Base-by-base conservation (phyloP, 495 filamentous ascomycete species). In the Cercophora scortea region DNA sequence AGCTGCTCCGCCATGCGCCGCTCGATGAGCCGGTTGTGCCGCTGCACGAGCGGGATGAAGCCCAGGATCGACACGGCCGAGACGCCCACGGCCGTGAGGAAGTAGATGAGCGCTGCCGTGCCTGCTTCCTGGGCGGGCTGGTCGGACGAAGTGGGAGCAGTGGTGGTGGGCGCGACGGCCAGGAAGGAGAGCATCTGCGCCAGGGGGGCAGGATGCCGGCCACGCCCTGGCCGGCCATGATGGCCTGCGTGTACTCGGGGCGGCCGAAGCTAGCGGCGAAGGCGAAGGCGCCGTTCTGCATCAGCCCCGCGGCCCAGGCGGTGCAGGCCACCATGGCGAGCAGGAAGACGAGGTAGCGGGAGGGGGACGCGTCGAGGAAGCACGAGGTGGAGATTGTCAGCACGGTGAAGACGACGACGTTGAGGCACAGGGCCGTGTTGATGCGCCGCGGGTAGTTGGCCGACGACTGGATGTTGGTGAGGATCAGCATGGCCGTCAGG, bases 141-240 rank as follows among this genome's bases (percentile, higher is more conserved):
- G 25, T 25, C 25, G 5, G 25, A 25, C 25, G 25, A 25, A 42
- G 51, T 32, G 36, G 40, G 56, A 17, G 16, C 55, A 39, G 15
- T 42, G 8, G 13, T 35, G 8, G 60, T 18, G 19, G 55, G 58
- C n/a, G 84, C 76, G 11, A 91, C 79, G 0, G 82, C 79, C 33
- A 97, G 74, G 32, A 92, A 88, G 2, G 89, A 87, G 39, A 88
- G 61, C 56, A 96, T 93, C 60, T 89, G 92, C 0, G 87, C 87
- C 51, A 96, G 78, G 87, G 87, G 0, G 93, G 94, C 12, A 97
- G 75, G 4, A 99, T 91, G 34, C 93, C 93, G 1, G 93, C 90
- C 7, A 97, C 75, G 13, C 83, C 94, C 66, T 99, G 93, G 8
- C 93, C 93, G 19, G 83, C 83, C 94, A 99, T 97, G 66, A 97